A percentile compares a stretch with the other conserved stretches of the same genome.
phyloP scores from a whole-genome alignment of 2,329 filamentous ascomycete species.

The Colletotrichum graminicola region DNA sequence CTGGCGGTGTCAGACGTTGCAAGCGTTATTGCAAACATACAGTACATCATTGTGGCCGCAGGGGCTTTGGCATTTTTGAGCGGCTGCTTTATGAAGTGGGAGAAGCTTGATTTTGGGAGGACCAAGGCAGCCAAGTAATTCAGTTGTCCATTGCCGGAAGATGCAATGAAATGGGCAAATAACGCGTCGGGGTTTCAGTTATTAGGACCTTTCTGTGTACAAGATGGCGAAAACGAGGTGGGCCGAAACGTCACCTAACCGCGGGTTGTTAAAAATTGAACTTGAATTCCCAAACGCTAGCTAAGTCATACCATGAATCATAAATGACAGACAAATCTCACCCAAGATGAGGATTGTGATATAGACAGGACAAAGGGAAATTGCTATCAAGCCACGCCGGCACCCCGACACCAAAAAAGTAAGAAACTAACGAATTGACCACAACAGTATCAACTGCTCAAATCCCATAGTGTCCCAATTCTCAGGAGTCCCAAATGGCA shows the following conservation, averaged over 20 bases:
- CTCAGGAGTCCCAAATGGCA: slow-evolving; percentile 75
- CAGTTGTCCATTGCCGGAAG: neutral
- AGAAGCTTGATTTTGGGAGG: slow-evolving; percentile 46
- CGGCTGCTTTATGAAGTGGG: slow-evolving; percentile 47
- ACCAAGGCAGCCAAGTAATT: neutral
- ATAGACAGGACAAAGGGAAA: neutral
- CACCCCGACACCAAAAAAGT: neutral
- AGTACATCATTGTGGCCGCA: slow-evolving; percentile 46
- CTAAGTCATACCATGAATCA: neutral
- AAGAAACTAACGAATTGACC: neutral
- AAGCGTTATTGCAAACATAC: slow-evolving; percentile 46
- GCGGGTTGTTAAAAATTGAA: neutral
- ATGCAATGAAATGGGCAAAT: too few species aligned
- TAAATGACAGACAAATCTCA: neutral
- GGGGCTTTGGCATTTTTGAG: slow-evolving; percentile 47
- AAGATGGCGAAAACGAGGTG: neutral
- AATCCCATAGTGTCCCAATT: neutral
- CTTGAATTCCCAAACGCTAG: neutral
- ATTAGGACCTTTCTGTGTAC: neutral
- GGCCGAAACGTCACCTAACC: neutral
- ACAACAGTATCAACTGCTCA: neutral
- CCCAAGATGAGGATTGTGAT: neutral
- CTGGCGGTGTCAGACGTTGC: slow-evolving; percentile 46
- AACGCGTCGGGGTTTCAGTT: neutral
- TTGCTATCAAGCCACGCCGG: neutral